Percentiles rank a stretch among this genome's conserved stretches.
These are phyloP conservation scores for Fusarium dimerum DNA, from an alignment of 2,329 filamentous ascomycete species.

Conservation along the genomic window DNA sequence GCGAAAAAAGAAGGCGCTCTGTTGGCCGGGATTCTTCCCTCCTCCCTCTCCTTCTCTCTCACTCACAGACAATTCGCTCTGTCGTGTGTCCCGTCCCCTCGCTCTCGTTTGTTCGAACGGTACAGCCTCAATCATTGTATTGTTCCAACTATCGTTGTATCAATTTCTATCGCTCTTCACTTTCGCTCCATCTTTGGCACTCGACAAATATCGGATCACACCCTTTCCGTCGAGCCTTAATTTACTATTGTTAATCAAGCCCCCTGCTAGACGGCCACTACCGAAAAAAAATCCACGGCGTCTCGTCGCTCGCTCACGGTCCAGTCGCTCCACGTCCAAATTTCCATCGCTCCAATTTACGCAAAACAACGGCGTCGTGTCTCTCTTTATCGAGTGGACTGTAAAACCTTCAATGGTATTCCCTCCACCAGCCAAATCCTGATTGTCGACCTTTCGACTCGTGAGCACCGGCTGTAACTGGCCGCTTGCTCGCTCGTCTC, in stretches of 20 bases:
- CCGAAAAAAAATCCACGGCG: constrained; percentile 20
- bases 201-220: constrained; percentile 4
- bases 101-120: too few species aligned
- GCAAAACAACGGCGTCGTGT: constrained; percentile 26
- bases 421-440: constrained; percentile 19
- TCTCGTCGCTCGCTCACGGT: constrained; percentile 20
- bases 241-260: constrained; percentile 1
- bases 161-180: not conserved
- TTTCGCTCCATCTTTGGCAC: constrained; percentile 6
- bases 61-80: too few species aligned
- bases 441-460: constrained; percentile 14
- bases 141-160: too few species aligned
- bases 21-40: too few species aligned
- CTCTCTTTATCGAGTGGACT: constrained; percentile 15
- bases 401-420: constrained; percentile 21
- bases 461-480: constrained; percentile 18
- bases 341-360: constrained; percentile 21
- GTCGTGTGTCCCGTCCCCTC: too few species aligned
- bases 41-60: too few species aligned
- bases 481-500: constrained; percentile 20
- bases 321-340: constrained; percentile 23
- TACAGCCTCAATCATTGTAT: too few species aligned
- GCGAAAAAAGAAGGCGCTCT: too few species aligned
- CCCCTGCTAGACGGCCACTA: constrained; percentile 16
- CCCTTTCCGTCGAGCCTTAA: constrained; percentile 5